Evolutionary conservation across 2,329 filamentous ascomycete genomes (phyloP), one percentile per base, ranked within the genome.

Genomic region (Cadophora luteo-olivacea): DNA sequence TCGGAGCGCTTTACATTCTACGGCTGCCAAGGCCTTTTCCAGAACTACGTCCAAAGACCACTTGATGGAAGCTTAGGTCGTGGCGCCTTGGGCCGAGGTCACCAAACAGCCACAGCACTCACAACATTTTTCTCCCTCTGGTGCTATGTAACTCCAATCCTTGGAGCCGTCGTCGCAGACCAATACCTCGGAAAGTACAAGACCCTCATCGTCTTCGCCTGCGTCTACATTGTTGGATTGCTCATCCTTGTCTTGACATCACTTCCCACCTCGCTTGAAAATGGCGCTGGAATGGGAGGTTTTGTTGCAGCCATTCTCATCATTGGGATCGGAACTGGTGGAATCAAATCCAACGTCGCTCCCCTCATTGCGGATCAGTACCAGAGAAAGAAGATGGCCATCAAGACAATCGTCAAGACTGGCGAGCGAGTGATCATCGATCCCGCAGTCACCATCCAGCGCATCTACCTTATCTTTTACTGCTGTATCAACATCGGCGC

Each of bases 401-500:
- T 81, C 45, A 82, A 81, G 72, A 80, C 79, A 1, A 78, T 85
- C 9, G 84, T 41, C 16, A 67, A 86, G 71, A 80, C 79, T 2
- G 87, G 88, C 24, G 36, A 89, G 71, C 84, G 85, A 12, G 85
- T 89, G 45, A 87, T 90, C 65, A 82, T 87, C 6, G 88, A 90
- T 70, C 87, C 87, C 0, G 83, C 84, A 57, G 80, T 86, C 54
- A 90, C 88, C 2, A 79, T 87, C 14, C 82, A 85, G 2, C 82
- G 87, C 22, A 74, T 77, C 16, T 75, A 75, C 51, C 60, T 74
- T 11, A 65, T 69, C 77, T 92, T 92, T 77, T 93, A 92, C 79
- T 82, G 90, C 68, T 85, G 89, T 73, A 89, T 92, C 81, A 92
- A 92, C 75, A 75, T 91, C 14, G 91, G 91, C 49, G 85, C 88